Base-by-base conservation (phyloP, 139 green algal genomes). In the Micractinium sp. region DNA sequence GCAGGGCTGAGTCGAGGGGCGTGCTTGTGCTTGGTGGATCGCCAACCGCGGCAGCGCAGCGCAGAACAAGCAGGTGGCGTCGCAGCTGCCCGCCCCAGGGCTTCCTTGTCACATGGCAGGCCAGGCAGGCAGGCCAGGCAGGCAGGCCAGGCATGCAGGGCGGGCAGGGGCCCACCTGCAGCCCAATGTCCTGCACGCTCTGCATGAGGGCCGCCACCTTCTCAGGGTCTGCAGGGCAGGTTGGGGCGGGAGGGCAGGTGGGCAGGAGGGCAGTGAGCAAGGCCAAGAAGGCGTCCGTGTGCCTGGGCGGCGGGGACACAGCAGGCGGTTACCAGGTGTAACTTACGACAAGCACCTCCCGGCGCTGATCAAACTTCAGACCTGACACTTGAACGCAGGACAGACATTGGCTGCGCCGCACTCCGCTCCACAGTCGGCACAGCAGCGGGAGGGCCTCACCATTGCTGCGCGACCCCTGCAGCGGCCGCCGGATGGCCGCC, bases 171-270 rank as follows among this genome's bases (percentile, higher is more conserved):
- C 53, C 4, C 53, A 85, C 80, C 80, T 97, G 94, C 71, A 98
- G 93, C 15, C 97, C 97, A 35, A 98, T 95, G 39, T 96, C 90
- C 16, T 91, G 12, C 29, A 99, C 99, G 90, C 90, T 96, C 36
- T 94, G 71, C 95, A 97, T 98, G 29, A 99, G 91, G 18, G 92
- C 93, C 71, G 93, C 88, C 29, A 99, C 97, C 89, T 99, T 99
- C 12, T 93, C 93, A 36, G 90, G 91, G 87, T 99, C 95, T 94
- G 88, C 82, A 89, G 20, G 61, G 56, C 33, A 87, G 9, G 63
- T 27, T 15, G n/a, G 56, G 16, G 1, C 53, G 81, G 5, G 47
- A 15, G 14, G n/a, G 53, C 63, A 69, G n/a, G 31, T 41, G 73
- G 14, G 13, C 14, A 19, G 31, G 12, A 74, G 60, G 60, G 60